Conservation (phyloP, 192 early-diverging fungal genomes). For the Glomus cerebriforme region DNA sequence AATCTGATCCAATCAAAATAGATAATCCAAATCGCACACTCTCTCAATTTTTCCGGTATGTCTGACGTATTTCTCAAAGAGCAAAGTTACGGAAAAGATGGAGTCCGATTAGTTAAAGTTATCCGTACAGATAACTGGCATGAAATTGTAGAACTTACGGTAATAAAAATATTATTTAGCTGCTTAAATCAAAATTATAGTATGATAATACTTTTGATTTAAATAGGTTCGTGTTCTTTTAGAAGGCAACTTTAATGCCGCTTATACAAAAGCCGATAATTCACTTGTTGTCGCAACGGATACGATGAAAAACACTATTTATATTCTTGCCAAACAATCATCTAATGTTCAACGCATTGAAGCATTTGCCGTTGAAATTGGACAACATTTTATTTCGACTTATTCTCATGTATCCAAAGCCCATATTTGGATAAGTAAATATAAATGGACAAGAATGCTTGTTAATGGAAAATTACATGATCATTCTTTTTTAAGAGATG, state of each 20-base stretch:
- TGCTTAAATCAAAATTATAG: no score
- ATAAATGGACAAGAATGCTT: conserved; percentile 75
- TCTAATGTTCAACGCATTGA: conserved; percentile 71
- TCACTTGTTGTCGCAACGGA: conserved; percentile 75
- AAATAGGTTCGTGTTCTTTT: conserved; percentile 41
- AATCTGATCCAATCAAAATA: no score
- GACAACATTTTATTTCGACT: conserved; percentile 67
- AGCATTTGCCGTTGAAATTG: conserved; percentile 69
- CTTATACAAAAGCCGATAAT: conserved; percentile 80
- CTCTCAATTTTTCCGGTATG: conserved; percentile 8
- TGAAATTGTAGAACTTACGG: conserved; percentile 70
- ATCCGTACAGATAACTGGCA: conserved; percentile 62
- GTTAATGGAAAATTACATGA: conserved; percentile 62
- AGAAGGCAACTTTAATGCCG: conserved; percentile 55
- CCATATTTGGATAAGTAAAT: conserved; percentile 67
- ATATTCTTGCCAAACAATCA: conserved; percentile 71
- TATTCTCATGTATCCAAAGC: conserved; percentile 69
- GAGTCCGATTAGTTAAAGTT: conserved; percentile 72
- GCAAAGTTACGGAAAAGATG: conserved; percentile 75
- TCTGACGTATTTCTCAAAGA: conserved; percentile 53
- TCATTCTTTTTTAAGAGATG: conserved; percentile 73
- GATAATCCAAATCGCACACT: no score
- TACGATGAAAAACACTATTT: conserved; percentile 78
- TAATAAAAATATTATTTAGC: conserved; percentile 25
- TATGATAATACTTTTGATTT: not conserved